Conservation (phyloP, 257 asterid genomes). For the Asclepias syriaca region DNA sequence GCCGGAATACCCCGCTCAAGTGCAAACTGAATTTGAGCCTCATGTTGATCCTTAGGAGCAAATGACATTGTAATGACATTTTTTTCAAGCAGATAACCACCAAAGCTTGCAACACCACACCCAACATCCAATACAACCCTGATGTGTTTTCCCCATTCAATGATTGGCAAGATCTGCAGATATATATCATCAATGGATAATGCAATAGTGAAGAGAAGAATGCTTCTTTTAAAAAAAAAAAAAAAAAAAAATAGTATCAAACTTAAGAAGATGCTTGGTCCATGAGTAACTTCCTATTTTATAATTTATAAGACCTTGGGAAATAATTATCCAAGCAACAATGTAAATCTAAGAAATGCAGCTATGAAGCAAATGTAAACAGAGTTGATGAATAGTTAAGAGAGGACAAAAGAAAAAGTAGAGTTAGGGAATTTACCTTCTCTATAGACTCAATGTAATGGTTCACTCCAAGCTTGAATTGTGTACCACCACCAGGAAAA, state of each 20-base stretch:
- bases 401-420: not conserved
- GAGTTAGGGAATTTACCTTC: constrained; percentile 31
- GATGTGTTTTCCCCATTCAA: constrained; percentile 28
- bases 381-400: not conserved
- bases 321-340: not conserved
- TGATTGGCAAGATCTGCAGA: constrained; percentile 22
- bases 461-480: constrained; percentile 68
- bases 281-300: not conserved
- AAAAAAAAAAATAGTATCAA: too few species aligned
- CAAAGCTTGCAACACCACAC: constrained; percentile 36
- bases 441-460: constrained; percentile 55
- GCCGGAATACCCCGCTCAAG: constrained; percentile 24
- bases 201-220: not conserved
- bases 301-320: not conserved
- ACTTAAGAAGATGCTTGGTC: not conserved
- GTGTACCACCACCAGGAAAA: constrained; percentile 97
- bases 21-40: constrained; percentile 35
- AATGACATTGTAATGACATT: constrained; percentile 32
- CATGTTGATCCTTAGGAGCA: constrained; percentile 38
- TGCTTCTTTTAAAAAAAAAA: too few species aligned
- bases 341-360: not conserved
- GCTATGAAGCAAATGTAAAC: not conserved
- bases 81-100: constrained; percentile 31
- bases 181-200: constrained; percentile 3
- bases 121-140: constrained; percentile 36